Evolutionary conservation across 192 early-diverging fungal genomes (phyloP).

Genomic region (Allomyces javanicus): DNA sequence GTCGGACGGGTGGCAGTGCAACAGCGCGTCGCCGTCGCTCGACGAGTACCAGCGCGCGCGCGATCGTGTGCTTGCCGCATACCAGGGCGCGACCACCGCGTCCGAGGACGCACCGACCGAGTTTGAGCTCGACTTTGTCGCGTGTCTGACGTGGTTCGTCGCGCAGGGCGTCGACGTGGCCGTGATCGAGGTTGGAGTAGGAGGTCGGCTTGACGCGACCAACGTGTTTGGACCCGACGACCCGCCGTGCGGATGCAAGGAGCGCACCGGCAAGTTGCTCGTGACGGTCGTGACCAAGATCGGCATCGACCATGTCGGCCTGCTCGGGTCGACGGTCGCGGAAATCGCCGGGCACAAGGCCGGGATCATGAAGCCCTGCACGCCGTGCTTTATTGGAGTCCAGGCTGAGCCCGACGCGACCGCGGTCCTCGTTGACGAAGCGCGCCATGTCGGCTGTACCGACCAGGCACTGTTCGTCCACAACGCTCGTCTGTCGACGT

Average conservation of each 20-base stretch:
- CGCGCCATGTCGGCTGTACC: too few relatives aligned
- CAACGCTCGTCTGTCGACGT: too few relatives aligned
- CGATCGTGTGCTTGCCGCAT: conserved; percentile 11
- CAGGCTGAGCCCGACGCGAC: conserved; percentile 27
- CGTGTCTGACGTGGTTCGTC: conserved; percentile 37
- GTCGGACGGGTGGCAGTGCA: conserved; percentile 40
- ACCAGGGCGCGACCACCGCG: conserved; percentile 19
- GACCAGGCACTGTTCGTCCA: too few relatives aligned
- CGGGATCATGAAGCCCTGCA: conserved; percentile 45
- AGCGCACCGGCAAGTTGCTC: conserved; percentile 9
- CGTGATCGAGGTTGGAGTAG: conserved; percentile 68
- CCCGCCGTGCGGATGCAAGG: background rate
- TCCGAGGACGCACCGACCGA: conserved; percentile 18
- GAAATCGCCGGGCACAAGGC: conserved; percentile 57
- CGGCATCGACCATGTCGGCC: conserved; percentile 50
- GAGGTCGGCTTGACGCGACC: conserved; percentile 60
- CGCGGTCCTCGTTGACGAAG: too few relatives aligned
- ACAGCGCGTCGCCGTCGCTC: conserved; percentile 21
- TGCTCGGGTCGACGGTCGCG: conserved; percentile 44
- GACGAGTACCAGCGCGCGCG: conserved; percentile 19
- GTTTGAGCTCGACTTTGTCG: background rate
- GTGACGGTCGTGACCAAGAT: conserved; percentile 43
- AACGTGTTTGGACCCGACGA: conserved; percentile 34
- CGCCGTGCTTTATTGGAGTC: conserved; percentile 23
- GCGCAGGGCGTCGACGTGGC: conserved; percentile 41